Evolutionary conservation across 805 yeast species (phyloP).

Genomic region (Saccharomycopsis sp.): DNA sequence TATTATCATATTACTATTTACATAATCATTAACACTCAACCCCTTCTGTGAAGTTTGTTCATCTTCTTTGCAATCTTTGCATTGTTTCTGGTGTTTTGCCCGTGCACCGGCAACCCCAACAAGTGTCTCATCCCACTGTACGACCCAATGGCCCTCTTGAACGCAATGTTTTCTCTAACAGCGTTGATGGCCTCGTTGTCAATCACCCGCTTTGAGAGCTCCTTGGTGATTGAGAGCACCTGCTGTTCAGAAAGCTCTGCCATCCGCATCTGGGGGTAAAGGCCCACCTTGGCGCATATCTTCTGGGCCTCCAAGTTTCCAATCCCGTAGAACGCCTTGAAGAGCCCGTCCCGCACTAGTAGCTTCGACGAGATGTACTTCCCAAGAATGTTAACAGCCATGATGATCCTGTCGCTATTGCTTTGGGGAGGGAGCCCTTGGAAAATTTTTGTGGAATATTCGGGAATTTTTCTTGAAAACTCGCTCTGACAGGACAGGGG

Average conservation of each 20-base stretch:
- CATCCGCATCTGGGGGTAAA: constrained; percentile 91
- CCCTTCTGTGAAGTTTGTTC: constrained; percentile 64
- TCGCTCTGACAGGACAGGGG: too few relatives aligned
- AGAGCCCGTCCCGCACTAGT: constrained; percentile 62
- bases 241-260: constrained; percentile 87
- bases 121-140: constrained; percentile 88
- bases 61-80: constrained; percentile 83
- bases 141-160: constrained; percentile 75
- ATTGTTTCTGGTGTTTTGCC: constrained; percentile 88
- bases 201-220: constrained; percentile 70
- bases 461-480: neutral
- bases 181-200: constrained; percentile 74
- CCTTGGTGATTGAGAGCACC: constrained; percentile 77
- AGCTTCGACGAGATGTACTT: constrained; percentile 39
- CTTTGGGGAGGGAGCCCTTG: neutral
- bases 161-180: constrained; percentile 64
- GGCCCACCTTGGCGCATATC: constrained; percentile 80
- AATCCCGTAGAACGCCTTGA: constrained; percentile 77
- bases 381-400: constrained; percentile 47
- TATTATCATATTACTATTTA: too few relatives aligned
- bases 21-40: too few relatives aligned
- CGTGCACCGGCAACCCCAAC: constrained; percentile 70
- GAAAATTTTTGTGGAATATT: neutral
- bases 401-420: constrained; percentile 20
- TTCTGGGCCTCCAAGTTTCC: constrained; percentile 65